Evolutionary conservation across 2,329 filamentous ascomycete genomes (phyloP).

Genomic region (Aspergillus sojae): DNA sequence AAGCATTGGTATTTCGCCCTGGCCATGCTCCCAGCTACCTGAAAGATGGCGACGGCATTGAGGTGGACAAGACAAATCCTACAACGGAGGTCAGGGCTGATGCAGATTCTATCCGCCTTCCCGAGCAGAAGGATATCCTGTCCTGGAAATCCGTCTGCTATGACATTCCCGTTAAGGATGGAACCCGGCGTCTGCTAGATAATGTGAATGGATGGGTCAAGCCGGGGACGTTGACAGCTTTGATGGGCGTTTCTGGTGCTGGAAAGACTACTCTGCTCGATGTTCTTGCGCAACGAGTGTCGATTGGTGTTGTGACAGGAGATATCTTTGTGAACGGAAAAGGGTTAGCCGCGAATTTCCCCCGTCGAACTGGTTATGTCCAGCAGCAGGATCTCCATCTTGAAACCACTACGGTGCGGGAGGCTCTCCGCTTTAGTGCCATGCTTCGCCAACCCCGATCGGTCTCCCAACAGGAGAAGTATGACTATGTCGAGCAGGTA

Average conservation of each 20-base stretch:
- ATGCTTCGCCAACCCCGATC: not conserved
- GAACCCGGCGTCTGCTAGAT: conserved; percentile 62
- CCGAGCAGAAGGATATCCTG: conserved; percentile 69
- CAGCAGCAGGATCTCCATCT: conserved; percentile 74
- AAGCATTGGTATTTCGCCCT: conserved; percentile 71
- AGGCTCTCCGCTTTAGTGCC: not conserved
- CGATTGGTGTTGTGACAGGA: conserved; percentile 62
- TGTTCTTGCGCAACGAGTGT: conserved; percentile 56
- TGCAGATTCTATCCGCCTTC: conserved; percentile 48
- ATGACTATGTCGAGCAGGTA: conserved; percentile 69
- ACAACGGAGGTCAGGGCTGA: conserved; percentile 47
- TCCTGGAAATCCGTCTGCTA: conserved; percentile 81
- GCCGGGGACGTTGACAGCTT: conserved; percentile 52
- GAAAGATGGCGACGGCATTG: not conserved
- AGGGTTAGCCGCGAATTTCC: conserved; percentile 57
- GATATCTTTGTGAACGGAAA: conserved; percentile 65
- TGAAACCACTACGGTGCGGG: conserved; percentile 56
- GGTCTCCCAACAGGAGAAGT: not conserved
- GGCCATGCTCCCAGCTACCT: conserved; percentile 39
- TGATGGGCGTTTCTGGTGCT: conserved; percentile 62
- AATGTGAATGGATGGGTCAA: conserved; percentile 56
- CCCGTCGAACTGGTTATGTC: conserved; percentile 64
- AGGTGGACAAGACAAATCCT: not conserved
- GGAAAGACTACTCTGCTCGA: conserved; percentile 63
- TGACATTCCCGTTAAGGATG: conserved; percentile 73